A percentile compares a stretch with the other conserved stretches of the same genome.
Conservation (phyloP, 805 yeast genomes). For the Maudiozyma barnettii region DNA sequence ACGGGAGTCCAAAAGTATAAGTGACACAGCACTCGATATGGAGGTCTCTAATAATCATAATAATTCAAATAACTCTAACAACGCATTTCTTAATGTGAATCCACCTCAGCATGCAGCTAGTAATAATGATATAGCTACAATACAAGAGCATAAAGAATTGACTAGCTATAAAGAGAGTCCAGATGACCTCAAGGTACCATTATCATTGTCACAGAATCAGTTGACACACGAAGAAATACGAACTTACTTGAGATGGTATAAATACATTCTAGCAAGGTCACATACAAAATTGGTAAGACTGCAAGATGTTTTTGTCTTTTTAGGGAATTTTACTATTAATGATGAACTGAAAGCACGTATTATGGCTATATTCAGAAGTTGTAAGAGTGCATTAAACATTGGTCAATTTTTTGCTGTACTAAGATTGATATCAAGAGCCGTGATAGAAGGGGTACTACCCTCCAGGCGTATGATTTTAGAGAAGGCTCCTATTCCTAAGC, state of each 20-base stretch:
- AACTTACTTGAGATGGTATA: constrained; percentile 90
- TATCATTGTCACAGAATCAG: constrained; percentile 57
- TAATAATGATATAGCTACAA: not conserved
- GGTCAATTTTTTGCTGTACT: constrained; percentile 87
- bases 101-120: not conserved
- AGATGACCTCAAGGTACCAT: constrained; percentile 41
- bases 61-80: not conserved
- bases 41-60: not conserved
- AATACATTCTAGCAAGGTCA: constrained; percentile 67
- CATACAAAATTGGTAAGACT: constrained; percentile 57
- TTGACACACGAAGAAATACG: constrained; percentile 69
- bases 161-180: constrained; percentile 18
- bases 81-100: not conserved
- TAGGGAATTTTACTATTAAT: constrained; percentile 63
- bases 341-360: constrained; percentile 43
- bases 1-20: constrained; percentile 4
- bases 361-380: constrained; percentile 40
- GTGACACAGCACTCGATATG: constrained; percentile 4
- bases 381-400: constrained; percentile 55
- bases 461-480: constrained; percentile 42
- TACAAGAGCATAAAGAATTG: not conserved
- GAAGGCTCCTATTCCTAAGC: constrained; percentile 64
- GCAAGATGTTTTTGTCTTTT: constrained; percentile 68
- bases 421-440: constrained; percentile 66
- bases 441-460: constrained; percentile 43